Percentiles rank a stretch among this genome's conserved stretches.
These are phyloP conservation scores for Rhodotorula sp. DNA, from an alignment of 1,284 basidiomycete species.

Conservation along the genomic window DNA sequence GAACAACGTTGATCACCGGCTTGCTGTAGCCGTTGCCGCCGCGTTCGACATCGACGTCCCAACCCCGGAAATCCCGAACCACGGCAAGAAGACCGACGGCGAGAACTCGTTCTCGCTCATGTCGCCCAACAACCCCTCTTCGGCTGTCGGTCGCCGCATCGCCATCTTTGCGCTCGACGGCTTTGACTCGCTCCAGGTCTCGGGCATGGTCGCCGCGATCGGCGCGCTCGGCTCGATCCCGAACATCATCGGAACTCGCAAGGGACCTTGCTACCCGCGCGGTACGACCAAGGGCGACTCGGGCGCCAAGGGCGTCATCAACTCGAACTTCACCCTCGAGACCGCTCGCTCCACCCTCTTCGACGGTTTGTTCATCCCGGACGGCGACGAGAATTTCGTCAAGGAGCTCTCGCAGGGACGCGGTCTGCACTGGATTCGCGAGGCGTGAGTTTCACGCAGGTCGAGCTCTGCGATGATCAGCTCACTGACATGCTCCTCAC, in stretches of 20 bases:
- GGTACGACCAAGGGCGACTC: constrained; percentile 40
- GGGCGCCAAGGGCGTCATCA: constrained; percentile 49
- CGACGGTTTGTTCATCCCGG: constrained; percentile 66
- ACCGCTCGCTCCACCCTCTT: constrained; percentile 66
- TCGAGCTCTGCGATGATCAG: too few relatives aligned
- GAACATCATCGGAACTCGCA: constrained; percentile 67
- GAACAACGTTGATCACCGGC: constrained; percentile 66
- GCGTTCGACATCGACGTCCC: constrained; percentile 61
- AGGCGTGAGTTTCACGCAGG: constrained; percentile 8
- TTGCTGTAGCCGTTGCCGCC: constrained; percentile 64
- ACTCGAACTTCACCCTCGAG: constrained; percentile 69
- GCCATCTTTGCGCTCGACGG: constrained; percentile 73
- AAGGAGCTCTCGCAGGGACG: constrained; percentile 41
- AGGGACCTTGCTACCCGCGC: constrained; percentile 56
- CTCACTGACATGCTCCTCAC: not conserved
- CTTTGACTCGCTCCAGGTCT: constrained; percentile 63
- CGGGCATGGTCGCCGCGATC: constrained; percentile 60
- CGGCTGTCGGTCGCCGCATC: constrained; percentile 62
- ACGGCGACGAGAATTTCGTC: constrained; percentile 41
- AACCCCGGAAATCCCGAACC: constrained; percentile 57
- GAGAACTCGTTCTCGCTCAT: constrained; percentile 45
- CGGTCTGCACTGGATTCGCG: constrained; percentile 42
- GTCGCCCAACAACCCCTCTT: constrained; percentile 43
- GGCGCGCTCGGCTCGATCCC: constrained; percentile 59
- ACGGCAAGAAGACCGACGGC: constrained; percentile 59